A percentile compares a stretch with the other conserved stretches of the same genome.
phyloP scores from a whole-genome alignment of 2,329 filamentous ascomycete species.

The Aplosporella prunicola region DNA sequence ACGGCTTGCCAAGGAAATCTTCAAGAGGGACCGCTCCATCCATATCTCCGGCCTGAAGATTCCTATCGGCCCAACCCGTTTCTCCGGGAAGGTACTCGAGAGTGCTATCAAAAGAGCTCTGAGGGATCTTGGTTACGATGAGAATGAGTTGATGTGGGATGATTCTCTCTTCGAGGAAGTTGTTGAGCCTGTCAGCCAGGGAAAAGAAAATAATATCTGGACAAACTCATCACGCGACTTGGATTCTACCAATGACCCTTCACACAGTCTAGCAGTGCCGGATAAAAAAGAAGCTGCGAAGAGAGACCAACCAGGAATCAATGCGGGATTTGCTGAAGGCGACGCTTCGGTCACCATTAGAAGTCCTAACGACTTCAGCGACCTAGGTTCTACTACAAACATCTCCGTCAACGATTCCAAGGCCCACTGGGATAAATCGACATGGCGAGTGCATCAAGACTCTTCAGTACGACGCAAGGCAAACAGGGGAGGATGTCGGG shows the following conservation, averaged over 20 bases:
- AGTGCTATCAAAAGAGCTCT: constrained; percentile 27
- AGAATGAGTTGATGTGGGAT: constrained; percentile 33
- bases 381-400: neutral
- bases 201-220: constrained; percentile 28
- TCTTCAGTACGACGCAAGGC: constrained; percentile 26
- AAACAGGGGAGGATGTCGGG: constrained; percentile 25
- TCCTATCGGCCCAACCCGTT: constrained; percentile 26
- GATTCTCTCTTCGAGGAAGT: constrained; percentile 30
- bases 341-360: no score
- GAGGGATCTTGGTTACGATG: constrained; percentile 22
- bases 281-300: neutral
- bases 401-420: constrained; percentile 12
- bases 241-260: constrained; percentile 23
- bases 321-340: neutral
- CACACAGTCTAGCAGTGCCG: constrained; percentile 1
- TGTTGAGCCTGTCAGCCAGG: constrained; percentile 15
- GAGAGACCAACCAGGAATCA: neutral
- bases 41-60: constrained; percentile 27
- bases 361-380: neutral
- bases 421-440: constrained; percentile 9
- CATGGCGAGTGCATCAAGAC: constrained; percentile 26
- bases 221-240: no score
- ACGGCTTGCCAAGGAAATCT: constrained; percentile 28
- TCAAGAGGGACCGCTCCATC: constrained; percentile 29
- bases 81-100: constrained; percentile 28